These are phyloP conservation scores for Saccharomyces jurei DNA, from an alignment of 805 yeast species.

Conservation along the genomic window DNA sequence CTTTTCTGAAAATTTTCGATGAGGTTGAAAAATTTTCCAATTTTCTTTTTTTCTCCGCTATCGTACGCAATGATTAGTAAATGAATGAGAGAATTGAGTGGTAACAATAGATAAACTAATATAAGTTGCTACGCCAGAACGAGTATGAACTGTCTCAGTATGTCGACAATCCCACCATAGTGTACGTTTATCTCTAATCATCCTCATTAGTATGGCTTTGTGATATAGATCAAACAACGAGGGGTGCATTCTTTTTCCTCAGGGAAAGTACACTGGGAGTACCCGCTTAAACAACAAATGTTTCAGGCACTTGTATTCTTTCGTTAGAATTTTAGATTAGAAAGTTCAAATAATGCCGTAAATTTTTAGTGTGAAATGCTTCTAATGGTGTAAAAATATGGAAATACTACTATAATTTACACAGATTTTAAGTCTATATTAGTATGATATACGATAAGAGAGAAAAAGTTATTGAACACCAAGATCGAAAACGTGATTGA, in stretches of 20 bases:
- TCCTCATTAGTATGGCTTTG: too few relatives aligned
- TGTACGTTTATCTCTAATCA: too few relatives aligned
- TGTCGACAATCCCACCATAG: background rate
- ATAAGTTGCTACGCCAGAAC: background rate
- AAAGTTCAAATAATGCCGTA: background rate
- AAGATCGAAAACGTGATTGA: background rate
- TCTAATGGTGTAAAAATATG: background rate
- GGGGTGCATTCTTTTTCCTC: background rate
- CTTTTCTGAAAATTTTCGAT: constrained; percentile 19
- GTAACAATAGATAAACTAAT: background rate
- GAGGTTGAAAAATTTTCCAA: constrained; percentile 7
- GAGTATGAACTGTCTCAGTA: background rate
- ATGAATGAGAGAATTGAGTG: background rate
- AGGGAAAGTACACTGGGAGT: background rate
- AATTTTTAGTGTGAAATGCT: background rate
- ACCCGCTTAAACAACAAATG: background rate
- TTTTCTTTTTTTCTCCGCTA: background rate
- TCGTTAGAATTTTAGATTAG: too few relatives aligned
- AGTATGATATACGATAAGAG: background rate
- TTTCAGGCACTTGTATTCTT: background rate
- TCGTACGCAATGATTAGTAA: background rate
- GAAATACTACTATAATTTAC: background rate
- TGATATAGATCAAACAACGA: background rate
- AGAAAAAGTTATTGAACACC: background rate
- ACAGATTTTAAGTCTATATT: background rate